These are phyloP conservation scores for Lachancea fermentati DNA, from an alignment of 805 yeast genomes.

Conservation along the genomic window DNA sequence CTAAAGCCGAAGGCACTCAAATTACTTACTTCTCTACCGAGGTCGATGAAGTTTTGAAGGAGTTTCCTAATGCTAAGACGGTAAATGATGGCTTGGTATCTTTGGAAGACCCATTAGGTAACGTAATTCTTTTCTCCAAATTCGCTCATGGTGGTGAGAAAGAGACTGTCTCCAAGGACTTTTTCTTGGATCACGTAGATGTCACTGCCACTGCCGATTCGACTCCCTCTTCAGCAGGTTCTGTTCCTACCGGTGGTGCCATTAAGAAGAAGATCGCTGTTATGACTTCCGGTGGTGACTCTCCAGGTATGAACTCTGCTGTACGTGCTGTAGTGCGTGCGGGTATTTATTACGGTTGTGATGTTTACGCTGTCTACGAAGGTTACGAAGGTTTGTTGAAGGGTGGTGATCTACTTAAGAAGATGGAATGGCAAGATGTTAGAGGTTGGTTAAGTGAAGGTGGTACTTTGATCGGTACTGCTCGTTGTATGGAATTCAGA, in stretches of 20 bases:
- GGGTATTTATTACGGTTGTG: constrained; percentile 82
- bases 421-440: constrained; percentile 90
- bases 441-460: constrained; percentile 90
- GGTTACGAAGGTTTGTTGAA: constrained; percentile 91
- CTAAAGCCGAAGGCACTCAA: constrained; percentile 16
- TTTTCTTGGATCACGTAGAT: constrained; percentile 17
- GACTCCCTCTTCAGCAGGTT: not conserved
- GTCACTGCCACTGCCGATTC: constrained; percentile 3
- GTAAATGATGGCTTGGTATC: constrained; percentile 24
- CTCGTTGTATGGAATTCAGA: constrained; percentile 80
- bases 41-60: constrained; percentile 25
- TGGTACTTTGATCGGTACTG: constrained; percentile 96
- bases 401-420: constrained; percentile 74
- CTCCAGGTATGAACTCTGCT: constrained; percentile 97
- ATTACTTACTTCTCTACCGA: constrained; percentile 40
- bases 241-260: not conserved
- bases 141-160: constrained; percentile 36
- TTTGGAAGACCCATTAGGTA: constrained; percentile 60
- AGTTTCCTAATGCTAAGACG: constrained; percentile 22
- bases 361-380: constrained; percentile 85
- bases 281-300: constrained; percentile 98
- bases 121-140: constrained; percentile 49
- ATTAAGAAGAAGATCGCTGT: constrained; percentile 60
- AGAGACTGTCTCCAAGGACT: constrained; percentile 22
- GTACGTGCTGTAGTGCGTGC: constrained; percentile 95